These are phyloP conservation scores for Mariannaea elegans DNA, from an alignment of 2,329 filamentous ascomycete genomes.

Conservation along the genomic window DNA sequence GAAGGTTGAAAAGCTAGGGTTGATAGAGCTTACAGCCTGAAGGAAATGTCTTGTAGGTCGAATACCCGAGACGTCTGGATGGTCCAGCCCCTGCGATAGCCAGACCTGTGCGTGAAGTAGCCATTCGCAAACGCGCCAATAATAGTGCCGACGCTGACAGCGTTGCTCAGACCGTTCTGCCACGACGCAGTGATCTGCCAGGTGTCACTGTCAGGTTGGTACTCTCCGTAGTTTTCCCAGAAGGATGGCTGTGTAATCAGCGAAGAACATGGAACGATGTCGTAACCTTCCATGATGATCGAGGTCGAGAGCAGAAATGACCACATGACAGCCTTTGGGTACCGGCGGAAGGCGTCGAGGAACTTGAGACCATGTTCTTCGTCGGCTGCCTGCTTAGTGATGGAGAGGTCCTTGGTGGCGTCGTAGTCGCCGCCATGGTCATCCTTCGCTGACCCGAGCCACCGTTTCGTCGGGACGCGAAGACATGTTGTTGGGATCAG, in stretches of 20 bases:
- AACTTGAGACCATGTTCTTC: not conserved
- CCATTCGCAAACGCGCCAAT: conserved; percentile 9
- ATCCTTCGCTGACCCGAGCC: conserved; percentile 21
- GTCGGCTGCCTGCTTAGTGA: conserved; percentile 20
- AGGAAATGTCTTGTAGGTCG: too few relatives aligned
- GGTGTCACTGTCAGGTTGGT: not conserved
- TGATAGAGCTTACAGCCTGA: too few relatives aligned
- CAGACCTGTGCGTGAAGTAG: conserved; percentile 4
- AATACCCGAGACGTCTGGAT: too few relatives aligned
- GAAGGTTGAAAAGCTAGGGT: too few relatives aligned
- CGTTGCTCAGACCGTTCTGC: conserved; percentile 8
- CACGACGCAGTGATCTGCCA: not conserved
- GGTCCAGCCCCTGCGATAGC: conserved; percentile 8
- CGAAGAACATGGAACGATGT: conserved; percentile 6
- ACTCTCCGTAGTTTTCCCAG: conserved; percentile 5
- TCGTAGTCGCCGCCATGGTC: conserved; percentile 14
- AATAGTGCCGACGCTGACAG: conserved; percentile 3
- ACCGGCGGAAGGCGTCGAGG: conserved; percentile 7
- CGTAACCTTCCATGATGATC: conserved; percentile 23
- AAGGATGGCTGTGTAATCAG: conserved; percentile 16
- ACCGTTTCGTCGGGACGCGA: not conserved
- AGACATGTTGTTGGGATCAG: not conserved
- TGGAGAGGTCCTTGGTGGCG: conserved; percentile 20
- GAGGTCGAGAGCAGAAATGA: conserved; percentile 12
- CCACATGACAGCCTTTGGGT: conserved; percentile 15